Percentiles rank a stretch among this genome's conserved stretches.
phyloP scores from a whole-genome alignment of 495 filamentous ascomycete genomes.

The Trypethelium eluteriae region DNA sequence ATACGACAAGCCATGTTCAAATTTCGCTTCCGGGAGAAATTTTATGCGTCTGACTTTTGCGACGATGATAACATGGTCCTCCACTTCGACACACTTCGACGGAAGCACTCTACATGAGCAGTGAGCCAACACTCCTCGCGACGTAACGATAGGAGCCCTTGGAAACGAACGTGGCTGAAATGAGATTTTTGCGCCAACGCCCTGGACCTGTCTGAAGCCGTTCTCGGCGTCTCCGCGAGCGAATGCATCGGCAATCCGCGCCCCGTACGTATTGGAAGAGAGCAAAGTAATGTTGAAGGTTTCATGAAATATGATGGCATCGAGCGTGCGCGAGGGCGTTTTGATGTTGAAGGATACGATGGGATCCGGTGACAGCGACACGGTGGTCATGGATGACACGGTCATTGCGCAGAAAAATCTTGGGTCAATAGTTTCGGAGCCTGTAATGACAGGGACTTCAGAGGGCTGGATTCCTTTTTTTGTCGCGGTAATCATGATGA shows the following conservation, averaged over 20 bases:
- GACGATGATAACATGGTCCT: conserved; percentile 50
- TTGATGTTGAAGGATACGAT: conserved; percentile 74
- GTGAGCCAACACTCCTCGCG: conserved; percentile 38
- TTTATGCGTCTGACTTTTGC: conserved; percentile 38
- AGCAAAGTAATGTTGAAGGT: conserved; percentile 31
- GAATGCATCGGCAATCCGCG: conserved; percentile 28
- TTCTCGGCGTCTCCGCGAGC: conserved; percentile 23
- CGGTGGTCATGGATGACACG: conserved; percentile 74
- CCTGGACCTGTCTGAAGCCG: conserved; percentile 10
- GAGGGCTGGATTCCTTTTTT: neutral
- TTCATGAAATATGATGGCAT: conserved; percentile 42
- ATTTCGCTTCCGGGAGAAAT: neutral
- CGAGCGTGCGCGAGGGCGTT: conserved; percentile 61
- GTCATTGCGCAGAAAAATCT: conserved; percentile 55
- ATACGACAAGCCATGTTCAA: conserved; percentile 13
- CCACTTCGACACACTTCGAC: conserved; percentile 37
- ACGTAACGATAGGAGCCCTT: conserved; percentile 22
- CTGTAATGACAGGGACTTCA: neutral
- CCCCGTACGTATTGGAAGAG: conserved; percentile 17
- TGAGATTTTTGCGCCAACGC: conserved; percentile 14
- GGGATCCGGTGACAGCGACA: conserved; percentile 58
- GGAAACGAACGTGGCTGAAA: conserved; percentile 25
- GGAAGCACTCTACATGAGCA: conserved; percentile 35
- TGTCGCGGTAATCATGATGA: conserved; percentile 57
- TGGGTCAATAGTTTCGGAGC: neutral